A percentile compares a stretch with the other conserved stretches of the same genome.
Conservation (phyloP, 805 yeast species). For the Hanseniaspora valbyensis region DNA sequence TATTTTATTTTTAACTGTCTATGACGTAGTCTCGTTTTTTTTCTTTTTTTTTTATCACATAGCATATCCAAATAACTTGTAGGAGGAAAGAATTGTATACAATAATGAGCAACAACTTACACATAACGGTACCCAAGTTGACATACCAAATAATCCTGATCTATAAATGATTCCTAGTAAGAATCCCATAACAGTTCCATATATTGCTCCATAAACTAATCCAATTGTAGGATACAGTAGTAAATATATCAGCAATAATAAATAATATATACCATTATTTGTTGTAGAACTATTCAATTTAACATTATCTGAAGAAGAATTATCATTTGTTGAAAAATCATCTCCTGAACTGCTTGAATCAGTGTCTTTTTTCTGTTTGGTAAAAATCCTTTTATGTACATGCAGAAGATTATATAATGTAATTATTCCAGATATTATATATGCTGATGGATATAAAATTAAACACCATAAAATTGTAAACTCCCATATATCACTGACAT, state of each 20-base stretch:
- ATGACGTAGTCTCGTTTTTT: not conserved
- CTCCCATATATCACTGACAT: slow-evolving; percentile 61
- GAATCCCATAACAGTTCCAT: slow-evolving; percentile 71
- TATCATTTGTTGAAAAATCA: not conserved
- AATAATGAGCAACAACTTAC: slow-evolving; percentile 42
- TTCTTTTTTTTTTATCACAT: slow-evolving; percentile 19
- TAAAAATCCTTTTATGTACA: slow-evolving; percentile 12
- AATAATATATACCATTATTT: slow-evolving; percentile 8
- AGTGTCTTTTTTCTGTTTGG: slow-evolving; percentile 32
- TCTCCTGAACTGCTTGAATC: slow-evolving; percentile 35
- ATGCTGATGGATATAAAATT: slow-evolving; percentile 53
- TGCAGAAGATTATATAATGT: slow-evolving; percentile 11
- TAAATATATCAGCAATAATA: slow-evolving; percentile 20
- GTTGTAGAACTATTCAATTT: slow-evolving; percentile 9
- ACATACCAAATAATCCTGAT: slow-evolving; percentile 75
- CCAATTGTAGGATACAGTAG: slow-evolving; percentile 44
- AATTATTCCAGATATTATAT: slow-evolving; percentile 50
- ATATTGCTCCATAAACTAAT: slow-evolving; percentile 49
- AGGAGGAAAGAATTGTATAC: slow-evolving; percentile 58
- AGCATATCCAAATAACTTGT: slow-evolving; percentile 33
- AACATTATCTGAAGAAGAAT: not conserved
- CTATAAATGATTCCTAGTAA: slow-evolving; percentile 63
- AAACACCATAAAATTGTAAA: slow-evolving; percentile 77
- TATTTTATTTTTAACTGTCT: not conserved
- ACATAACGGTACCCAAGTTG: slow-evolving; percentile 88